A percentile compares a stretch with the other conserved stretches of the same genome.
phyloP scores from a whole-genome alignment of 2,329 filamentous ascomycete species.

The Aspergillus ruber region DNA sequence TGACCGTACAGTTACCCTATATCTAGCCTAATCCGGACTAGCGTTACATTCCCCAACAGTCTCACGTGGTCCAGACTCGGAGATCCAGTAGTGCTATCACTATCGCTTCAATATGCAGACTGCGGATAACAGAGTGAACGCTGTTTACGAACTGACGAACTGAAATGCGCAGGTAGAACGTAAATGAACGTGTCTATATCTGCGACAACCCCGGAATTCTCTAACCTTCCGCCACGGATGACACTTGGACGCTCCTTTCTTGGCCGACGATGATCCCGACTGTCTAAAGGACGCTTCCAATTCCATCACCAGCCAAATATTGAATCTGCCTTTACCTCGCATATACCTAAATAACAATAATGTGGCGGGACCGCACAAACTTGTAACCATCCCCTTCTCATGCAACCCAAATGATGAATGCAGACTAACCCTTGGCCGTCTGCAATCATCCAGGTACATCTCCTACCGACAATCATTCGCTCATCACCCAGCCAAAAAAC shows the following conservation, averaged over 20 bases:
- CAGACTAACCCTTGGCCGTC: conserved; percentile 1
- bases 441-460: conserved; percentile 63
- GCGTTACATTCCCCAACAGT: too few species aligned
- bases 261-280: conserved; percentile 11
- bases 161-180: neutral
- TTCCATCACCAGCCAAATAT: conserved; percentile 10
- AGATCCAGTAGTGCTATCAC: neutral
- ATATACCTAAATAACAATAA: conserved; percentile 49
- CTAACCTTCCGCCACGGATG: neutral
- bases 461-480: conserved; percentile 98
- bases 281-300: conserved; percentile 1
- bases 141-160: too few species aligned
- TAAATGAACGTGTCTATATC: neutral
- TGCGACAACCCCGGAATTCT: conserved; percentile 7
- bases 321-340: conserved; percentile 1
- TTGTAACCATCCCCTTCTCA: conserved; percentile 56
- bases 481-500: conserved; percentile 85
- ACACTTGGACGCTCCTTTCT: neutral
- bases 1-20: too few species aligned
- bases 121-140: neutral
- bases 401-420: neutral
- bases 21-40: too few species aligned
- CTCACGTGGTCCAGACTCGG: neutral
- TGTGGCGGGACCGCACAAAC: conserved; percentile 99
- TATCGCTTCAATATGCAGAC: neutral